Evolutionary conservation across 768 basidiomycete species (phyloP).

Genomic region (Dendrothele bispora): DNA sequence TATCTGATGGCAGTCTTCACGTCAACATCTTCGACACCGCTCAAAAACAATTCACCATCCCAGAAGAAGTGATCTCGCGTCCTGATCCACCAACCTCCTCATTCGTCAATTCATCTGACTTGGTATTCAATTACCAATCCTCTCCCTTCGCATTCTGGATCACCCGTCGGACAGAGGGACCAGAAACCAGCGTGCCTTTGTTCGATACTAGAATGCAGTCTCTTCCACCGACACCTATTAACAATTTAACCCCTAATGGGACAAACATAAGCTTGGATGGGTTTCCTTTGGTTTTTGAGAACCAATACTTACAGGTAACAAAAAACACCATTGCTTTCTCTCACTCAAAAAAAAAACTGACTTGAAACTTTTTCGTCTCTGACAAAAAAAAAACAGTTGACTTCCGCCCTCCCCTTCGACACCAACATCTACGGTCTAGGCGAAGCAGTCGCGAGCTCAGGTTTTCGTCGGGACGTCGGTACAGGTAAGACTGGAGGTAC

Average conservation of each 20-base stretch:
- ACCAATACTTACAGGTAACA: slow-evolving; percentile 72
- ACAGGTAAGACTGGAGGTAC: slow-evolving; percentile 57
- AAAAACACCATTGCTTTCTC: too few relatives aligned
- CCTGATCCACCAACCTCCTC: slow-evolving; percentile 36
- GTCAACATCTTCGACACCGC: slow-evolving; percentile 67
- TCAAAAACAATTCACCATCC: slow-evolving; percentile 66
- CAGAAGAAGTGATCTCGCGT: slow-evolving; percentile 47
- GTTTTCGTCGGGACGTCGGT: slow-evolving; percentile 63
- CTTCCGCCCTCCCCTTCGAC: slow-evolving; percentile 62
- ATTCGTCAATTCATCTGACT: slow-evolving; percentile 48
- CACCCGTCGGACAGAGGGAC: slow-evolving; percentile 60
- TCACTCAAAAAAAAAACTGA: too few relatives aligned
- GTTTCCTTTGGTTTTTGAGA: slow-evolving; percentile 75
- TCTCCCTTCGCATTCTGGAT: slow-evolving; percentile 82
- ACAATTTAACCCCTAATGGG: slow-evolving; percentile 50
- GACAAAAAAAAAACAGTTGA: too few relatives aligned
- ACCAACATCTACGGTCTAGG: slow-evolving; percentile 81
- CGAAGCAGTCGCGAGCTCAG: slow-evolving; percentile 68
- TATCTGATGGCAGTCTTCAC: slow-evolving; percentile 63
- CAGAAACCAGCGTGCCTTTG: slow-evolving; percentile 50
- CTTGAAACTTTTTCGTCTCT: too few relatives aligned
- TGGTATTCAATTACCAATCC: slow-evolving; percentile 65
- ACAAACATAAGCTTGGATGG: slow-evolving; percentile 59
- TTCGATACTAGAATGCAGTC: slow-evolving; percentile 72
- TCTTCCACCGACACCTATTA: slow-evolving; percentile 58